Conservation (phyloP, 345 rosid genomes). For the Camelina laxa region DNA sequence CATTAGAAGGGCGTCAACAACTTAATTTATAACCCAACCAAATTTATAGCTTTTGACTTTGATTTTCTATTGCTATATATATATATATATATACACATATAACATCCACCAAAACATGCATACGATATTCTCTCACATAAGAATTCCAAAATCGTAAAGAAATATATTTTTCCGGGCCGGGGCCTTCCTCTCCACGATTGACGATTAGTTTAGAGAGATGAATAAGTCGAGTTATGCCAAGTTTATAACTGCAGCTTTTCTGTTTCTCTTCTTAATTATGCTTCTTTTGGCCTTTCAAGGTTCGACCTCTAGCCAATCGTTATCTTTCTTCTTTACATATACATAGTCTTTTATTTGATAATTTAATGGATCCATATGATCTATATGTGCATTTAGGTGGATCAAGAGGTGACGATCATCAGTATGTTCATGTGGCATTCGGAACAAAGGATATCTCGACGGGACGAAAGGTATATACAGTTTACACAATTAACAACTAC, state of each 20-base stretch:
- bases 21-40: background rate
- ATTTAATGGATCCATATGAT: too few species aligned
- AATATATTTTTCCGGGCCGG: background rate
- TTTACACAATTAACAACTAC: background rate
- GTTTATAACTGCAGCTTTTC: background rate
- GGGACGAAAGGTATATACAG: conserved; percentile 15
- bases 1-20: background rate
- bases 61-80: background rate
- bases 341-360: background rate
- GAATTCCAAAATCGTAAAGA: background rate
- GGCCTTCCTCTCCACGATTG: background rate
- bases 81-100: background rate
- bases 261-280: conserved; percentile 3
- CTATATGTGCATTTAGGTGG: background rate
- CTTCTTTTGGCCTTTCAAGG: conserved; percentile 11
- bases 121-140: background rate
- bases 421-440: conserved; percentile 3
- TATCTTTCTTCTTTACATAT: background rate
- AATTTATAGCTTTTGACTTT: background rate
- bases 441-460: background rate
- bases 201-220: background rate
- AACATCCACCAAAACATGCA: conserved; percentile 1
- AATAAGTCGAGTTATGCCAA: conserved; percentile 8
- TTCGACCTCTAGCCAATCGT: background rate
- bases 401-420: conserved; percentile 22